Percentiles rank a stretch among this genome's conserved stretches.
phyloP scores from a whole-genome alignment of 148 eudicot species.

The Talinum fruticosum region DNA sequence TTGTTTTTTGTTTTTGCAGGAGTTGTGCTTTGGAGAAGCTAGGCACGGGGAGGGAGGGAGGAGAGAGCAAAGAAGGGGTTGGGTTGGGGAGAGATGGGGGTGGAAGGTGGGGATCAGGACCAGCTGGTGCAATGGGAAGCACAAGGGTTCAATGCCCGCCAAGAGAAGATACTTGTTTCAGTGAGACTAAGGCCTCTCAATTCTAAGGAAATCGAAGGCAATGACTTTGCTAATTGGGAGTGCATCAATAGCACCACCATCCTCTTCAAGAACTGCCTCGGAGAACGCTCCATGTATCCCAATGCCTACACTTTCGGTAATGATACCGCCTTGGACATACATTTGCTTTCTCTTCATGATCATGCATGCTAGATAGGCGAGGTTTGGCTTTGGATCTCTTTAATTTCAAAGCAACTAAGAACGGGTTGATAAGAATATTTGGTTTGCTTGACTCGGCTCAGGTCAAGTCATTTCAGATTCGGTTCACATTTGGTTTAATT shows the following conservation, averaged over 20 bases:
- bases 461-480: no score
- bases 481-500: no score
- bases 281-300: constrained; percentile 54
- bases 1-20: not conserved
- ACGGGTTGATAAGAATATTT: no score
- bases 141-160: constrained; percentile 38
- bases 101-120: constrained; percentile 45
- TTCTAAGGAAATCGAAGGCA: constrained; percentile 45
- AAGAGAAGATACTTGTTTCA: constrained; percentile 70
- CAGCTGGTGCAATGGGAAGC: constrained; percentile 29
- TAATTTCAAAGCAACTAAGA: no score
- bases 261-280: constrained; percentile 51
- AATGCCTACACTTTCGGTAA: constrained; percentile 68
- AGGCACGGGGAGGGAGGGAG: not conserved
- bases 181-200: constrained; percentile 81
- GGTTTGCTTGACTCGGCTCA: no score
- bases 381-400: not conserved
- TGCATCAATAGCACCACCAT: constrained; percentile 60
- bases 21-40: not conserved
- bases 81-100: constrained; percentile 39
- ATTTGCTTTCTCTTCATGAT: not conserved
- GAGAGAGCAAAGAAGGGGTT: not conserved
- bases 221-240: constrained; percentile 78
- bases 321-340: not conserved
- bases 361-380: not conserved